These are phyloP conservation scores for Curvularia sp. DNA, from an alignment of 2,329 filamentous ascomycete species.

Conservation along the genomic window DNA sequence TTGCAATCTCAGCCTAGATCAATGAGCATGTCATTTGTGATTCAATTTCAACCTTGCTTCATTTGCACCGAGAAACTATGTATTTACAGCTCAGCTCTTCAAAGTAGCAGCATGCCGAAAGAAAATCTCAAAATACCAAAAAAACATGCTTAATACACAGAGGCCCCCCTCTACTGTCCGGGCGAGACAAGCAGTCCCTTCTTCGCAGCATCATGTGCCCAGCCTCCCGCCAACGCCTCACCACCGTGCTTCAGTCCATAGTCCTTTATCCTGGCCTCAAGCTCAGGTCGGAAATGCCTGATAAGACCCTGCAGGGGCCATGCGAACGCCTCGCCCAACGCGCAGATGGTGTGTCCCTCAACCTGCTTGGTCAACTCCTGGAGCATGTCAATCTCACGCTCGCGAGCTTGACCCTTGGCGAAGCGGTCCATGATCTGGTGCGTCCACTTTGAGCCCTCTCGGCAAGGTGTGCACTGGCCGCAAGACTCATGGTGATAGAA, in stretches of 20 bases:
- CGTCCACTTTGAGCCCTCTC: constrained; percentile 98
- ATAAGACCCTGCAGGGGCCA: constrained; percentile 99
- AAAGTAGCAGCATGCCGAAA: constrained; percentile 15
- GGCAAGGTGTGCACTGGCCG: constrained; percentile 98
- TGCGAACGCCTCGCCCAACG: constrained; percentile 95
- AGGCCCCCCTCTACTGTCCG: constrained; percentile 68
- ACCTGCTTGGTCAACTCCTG: constrained; percentile 99
- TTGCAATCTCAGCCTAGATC: neutral
- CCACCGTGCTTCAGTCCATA: constrained; percentile 78
- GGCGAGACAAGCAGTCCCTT: constrained; percentile 87
- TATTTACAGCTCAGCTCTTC: constrained; percentile 47
- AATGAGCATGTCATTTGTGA: neutral
- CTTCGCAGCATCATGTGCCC: constrained; percentile 75
- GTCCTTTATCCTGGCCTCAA: constrained; percentile 88
- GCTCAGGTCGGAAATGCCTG: constrained; percentile 94
- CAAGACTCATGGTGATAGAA: constrained; percentile 99
- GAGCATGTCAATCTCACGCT: constrained; percentile 98
- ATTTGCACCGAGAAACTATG: constrained; percentile 45
- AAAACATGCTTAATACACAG: constrained; percentile 41
- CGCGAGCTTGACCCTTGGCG: constrained; percentile 85
- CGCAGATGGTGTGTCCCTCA: constrained; percentile 98
- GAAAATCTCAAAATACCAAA: constrained; percentile 8
- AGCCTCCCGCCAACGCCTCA: constrained; percentile 82
- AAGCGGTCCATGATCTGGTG: constrained; percentile 99
- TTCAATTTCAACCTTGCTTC: constrained; percentile 28